Percentiles rank a stretch among this genome's conserved stretches.
These are phyloP conservation scores for Spiromastix sp. DNA, from an alignment of 2,329 filamentous ascomycete genomes.

Conservation along the genomic window DNA sequence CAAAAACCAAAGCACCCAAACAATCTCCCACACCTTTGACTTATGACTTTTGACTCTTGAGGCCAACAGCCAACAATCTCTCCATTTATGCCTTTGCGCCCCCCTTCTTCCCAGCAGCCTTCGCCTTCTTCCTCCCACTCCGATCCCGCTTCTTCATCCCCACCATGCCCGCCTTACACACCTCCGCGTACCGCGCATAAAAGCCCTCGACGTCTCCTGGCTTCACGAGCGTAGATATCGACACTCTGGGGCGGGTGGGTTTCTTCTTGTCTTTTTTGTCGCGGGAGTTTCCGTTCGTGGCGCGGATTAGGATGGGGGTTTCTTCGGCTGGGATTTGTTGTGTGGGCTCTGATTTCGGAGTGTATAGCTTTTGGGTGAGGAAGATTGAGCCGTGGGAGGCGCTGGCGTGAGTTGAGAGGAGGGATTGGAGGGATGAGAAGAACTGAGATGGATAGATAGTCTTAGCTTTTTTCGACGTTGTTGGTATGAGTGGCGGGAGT, in stretches of 20 bases:
- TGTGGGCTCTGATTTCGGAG: conserved; percentile 4
- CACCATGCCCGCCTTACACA: conserved; percentile 81
- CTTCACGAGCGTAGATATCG: conserved; percentile 75
- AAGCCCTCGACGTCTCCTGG: conserved; percentile 68
- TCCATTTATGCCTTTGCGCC: too few relatives aligned
- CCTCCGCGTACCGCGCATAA: conserved; percentile 75
- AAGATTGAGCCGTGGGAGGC: conserved; percentile 33
- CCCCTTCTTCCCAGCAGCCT: conserved; percentile 60
- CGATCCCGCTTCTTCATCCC: conserved; percentile 87
- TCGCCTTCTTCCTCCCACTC: conserved; percentile 71
- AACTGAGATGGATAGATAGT: conserved; percentile 22
- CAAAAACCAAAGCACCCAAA: conserved; percentile 10
- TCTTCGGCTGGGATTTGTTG: conserved; percentile 40
- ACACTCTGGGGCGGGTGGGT: too few relatives aligned
- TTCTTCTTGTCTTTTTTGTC: conserved; percentile 57
- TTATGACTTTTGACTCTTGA: too few relatives aligned
- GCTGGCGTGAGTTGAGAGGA: conserved; percentile 30
- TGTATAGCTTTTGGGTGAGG: conserved; percentile 32
- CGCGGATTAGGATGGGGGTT: conserved; percentile 68
- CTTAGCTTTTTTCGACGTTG: conserved; percentile 1
- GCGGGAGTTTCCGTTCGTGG: conserved; percentile 74
- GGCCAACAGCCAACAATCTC: background rate
- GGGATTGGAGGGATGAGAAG: conserved; percentile 29
- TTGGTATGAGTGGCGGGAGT: background rate
- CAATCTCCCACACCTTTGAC: too few relatives aligned